Evolutionary conservation across 257 asterid genomes (phyloP).

Genomic region (Plectranthus barbatus): DNA sequence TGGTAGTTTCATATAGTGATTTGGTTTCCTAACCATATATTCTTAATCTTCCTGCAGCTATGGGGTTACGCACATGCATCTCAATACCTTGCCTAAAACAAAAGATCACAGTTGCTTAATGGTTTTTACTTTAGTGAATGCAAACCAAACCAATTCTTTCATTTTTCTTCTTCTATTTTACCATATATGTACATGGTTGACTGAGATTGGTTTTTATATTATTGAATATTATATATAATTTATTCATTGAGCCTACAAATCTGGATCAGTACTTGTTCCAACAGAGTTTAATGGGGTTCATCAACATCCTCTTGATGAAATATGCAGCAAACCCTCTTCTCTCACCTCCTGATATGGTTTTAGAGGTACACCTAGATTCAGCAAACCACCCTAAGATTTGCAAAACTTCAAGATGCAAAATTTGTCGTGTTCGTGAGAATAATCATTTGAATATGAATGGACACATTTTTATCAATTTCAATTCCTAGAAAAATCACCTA

Average conservation of each 20-base stretch:
- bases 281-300: too few relatives aligned
- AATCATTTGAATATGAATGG: background rate
- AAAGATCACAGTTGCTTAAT: background rate
- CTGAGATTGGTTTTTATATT: background rate
- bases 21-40: background rate
- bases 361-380: conserved; percentile 67
- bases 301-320: too few relatives aligned
- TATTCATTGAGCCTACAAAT: too few relatives aligned
- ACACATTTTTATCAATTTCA: background rate
- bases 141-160: conserved; percentile 20
- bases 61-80: conserved; percentile 91
- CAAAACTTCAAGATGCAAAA: background rate
- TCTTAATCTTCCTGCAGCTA: conserved; percentile 49
- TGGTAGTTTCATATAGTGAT: background rate
- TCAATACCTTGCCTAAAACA: conserved; percentile 36
- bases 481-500: too few relatives aligned
- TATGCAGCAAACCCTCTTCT: too few relatives aligned
- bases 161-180: conserved; percentile 16
- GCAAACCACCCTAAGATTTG: conserved; percentile 87
- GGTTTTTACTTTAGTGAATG: background rate
- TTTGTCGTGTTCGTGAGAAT: background rate
- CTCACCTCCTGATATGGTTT: too few relatives aligned
- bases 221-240: too few relatives aligned
- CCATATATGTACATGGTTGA: conserved; percentile 3
- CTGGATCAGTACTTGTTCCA: too few relatives aligned